Percentiles rank a stretch among this genome's conserved stretches.
Conservation (phyloP, 2,329 filamentous ascomycete genomes). For the Scytalidium sp. region DNA sequence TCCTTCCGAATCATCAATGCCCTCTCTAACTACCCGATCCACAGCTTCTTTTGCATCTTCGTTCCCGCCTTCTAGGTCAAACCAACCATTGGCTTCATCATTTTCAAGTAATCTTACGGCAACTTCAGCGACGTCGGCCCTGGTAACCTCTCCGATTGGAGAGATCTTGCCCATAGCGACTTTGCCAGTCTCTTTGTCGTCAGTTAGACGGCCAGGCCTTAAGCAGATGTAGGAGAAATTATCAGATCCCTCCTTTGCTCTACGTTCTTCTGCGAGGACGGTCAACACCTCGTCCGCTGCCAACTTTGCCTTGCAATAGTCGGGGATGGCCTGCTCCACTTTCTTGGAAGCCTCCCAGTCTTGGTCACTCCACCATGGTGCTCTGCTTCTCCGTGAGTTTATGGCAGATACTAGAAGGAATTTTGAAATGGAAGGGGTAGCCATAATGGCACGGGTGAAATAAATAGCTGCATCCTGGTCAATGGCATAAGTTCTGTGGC, state of each 20-base stretch:
- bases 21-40: constrained; percentile 43
- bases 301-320: constrained; percentile 60
- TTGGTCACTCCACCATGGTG: constrained; percentile 54
- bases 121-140: constrained; percentile 58
- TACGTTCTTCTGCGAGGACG: constrained; percentile 38
- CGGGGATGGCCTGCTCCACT: constrained; percentile 39
- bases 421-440: constrained; percentile 50
- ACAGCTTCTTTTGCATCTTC: constrained; percentile 47
- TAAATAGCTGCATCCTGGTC: constrained; percentile 62
- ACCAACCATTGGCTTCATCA: constrained; percentile 45
- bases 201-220: constrained; percentile 48
- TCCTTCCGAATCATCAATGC: constrained; percentile 50
- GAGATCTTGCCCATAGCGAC: constrained; percentile 38
- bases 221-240: constrained; percentile 46
- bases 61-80: constrained; percentile 53
- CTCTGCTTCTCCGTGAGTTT: constrained; percentile 46
- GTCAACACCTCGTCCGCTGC: constrained; percentile 57
- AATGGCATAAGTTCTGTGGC: constrained; percentile 54
- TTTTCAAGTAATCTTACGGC: constrained; percentile 50
- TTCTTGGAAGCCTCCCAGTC: constrained; percentile 38
- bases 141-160: constrained; percentile 37
- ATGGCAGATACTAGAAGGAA: constrained; percentile 66
- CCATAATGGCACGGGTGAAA: constrained; percentile 57
- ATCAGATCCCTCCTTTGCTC: constrained; percentile 9
- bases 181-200: constrained; percentile 42